A percentile compares a stretch with the other conserved stretches of the same genome.
These are phyloP conservation scores for Boletus fagicola DNA, from an alignment of 768 basidiomycete species.

Conservation along the genomic window DNA sequence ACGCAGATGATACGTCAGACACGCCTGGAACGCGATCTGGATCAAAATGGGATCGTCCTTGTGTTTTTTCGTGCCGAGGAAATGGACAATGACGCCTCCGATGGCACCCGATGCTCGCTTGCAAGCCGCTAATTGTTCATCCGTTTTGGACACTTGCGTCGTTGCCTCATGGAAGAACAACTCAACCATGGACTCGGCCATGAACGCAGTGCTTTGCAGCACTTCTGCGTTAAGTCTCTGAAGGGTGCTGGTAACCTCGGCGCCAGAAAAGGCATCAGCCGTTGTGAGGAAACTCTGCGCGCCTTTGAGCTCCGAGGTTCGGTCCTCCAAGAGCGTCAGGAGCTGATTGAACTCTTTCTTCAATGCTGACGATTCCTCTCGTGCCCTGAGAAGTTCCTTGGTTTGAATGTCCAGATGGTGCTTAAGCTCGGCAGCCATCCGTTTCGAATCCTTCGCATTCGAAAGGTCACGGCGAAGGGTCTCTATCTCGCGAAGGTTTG, in stretches of 20 bases:
- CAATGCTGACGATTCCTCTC: constrained; percentile 29
- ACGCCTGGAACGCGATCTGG: constrained; percentile 38
- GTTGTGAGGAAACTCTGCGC: constrained; percentile 47
- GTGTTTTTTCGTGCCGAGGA: constrained; percentile 30
- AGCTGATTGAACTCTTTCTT: constrained; percentile 31
- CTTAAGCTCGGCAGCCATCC: constrained; percentile 12
- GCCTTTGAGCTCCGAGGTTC: constrained; percentile 44
- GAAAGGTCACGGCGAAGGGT: constrained; percentile 17
- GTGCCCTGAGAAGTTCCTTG: constrained; percentile 22
- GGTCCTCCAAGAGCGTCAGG: constrained; percentile 35
- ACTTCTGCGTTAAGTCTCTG: constrained; percentile 48
- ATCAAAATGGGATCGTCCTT: constrained; percentile 36
- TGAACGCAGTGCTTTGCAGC: constrained; percentile 45
- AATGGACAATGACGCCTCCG: constrained; percentile 26
- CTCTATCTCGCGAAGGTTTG: constrained; percentile 18
- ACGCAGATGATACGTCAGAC: constrained; percentile 25
- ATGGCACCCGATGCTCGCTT: constrained; percentile 22
- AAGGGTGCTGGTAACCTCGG: constrained; percentile 45
- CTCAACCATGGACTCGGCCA: constrained; percentile 49
- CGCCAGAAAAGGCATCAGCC: constrained; percentile 42
- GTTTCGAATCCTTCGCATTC: constrained; percentile 10
- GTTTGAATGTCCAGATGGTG: constrained; percentile 19
- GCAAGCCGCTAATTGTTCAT: constrained; percentile 25
- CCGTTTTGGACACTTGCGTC: constrained; percentile 9
- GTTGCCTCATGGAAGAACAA: constrained; percentile 31